Percentiles rank a stretch among this genome's conserved stretches.
These are phyloP conservation scores for Penicillium sp. DNA, from an alignment of 2,329 filamentous ascomycete genomes.

Conservation along the genomic window DNA sequence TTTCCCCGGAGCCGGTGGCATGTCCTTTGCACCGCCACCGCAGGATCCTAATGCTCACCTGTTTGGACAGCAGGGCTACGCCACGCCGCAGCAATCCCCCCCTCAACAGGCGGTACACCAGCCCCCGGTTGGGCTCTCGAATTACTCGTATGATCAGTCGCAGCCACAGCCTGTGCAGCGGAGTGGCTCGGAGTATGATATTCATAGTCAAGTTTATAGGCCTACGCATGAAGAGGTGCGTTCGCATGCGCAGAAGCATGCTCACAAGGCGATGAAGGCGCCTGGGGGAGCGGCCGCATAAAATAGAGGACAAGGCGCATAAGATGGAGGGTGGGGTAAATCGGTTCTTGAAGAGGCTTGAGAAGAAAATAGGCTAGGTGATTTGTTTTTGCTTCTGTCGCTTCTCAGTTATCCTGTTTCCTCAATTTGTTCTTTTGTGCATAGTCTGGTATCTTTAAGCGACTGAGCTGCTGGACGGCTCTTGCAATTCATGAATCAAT, in stretches of 20 bases:
- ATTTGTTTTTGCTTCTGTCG: not conserved
- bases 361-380: conserved; percentile 36
- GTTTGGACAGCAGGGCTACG: conserved; percentile 32
- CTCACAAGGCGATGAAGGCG: conserved; percentile 35
- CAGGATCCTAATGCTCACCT: conserved; percentile 34
- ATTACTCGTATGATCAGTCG: conserved; percentile 44
- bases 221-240: conserved; percentile 46
- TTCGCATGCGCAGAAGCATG: conserved; percentile 37
- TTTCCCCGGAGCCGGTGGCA: conserved; percentile 17
- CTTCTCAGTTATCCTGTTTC: not conserved
- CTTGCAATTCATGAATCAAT: not conserved
- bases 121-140: conserved; percentile 39
- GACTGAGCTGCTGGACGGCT: not conserved
- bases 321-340: conserved; percentile 46
- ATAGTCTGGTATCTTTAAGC: not conserved
- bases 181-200: conserved; percentile 39
- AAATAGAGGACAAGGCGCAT: conserved; percentile 39
- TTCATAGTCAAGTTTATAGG: conserved; percentile 49
- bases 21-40: conserved; percentile 28
- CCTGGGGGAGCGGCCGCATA: conserved; percentile 34
- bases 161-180: conserved; percentile 17
- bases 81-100: not conserved
- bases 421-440: not conserved
- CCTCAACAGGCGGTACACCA: conserved; percentile 15
- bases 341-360: conserved; percentile 47